These are phyloP conservation scores for Graphiopsis chlorocephala DNA, from an alignment of 2,329 filamentous ascomycete genomes.

Conservation along the genomic window DNA sequence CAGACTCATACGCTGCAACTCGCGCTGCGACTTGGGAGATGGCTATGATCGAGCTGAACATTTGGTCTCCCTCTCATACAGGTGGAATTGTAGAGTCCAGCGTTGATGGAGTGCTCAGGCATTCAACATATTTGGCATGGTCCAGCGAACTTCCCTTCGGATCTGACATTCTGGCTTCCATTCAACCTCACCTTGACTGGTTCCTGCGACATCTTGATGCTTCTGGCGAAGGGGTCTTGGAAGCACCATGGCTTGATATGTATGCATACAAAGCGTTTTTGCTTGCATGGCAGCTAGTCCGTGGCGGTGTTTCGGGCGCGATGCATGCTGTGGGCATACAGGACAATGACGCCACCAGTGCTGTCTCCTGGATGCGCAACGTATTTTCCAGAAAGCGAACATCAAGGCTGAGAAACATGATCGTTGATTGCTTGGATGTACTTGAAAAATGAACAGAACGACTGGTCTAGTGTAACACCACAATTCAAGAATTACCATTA, in stretches of 20 bases:
- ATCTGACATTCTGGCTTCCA: background rate
- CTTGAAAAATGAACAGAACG: background rate
- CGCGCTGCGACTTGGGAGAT: constrained; percentile 15
- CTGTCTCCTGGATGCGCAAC: background rate
- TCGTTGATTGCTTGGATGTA: constrained; percentile 4
- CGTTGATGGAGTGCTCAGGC: constrained; percentile 7
- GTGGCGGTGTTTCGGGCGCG: background rate
- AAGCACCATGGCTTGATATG: constrained; percentile 10
- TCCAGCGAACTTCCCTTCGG: constrained; percentile 6
- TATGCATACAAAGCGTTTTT: constrained; percentile 13
- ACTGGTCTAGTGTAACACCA: background rate
- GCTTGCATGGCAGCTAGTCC: constrained; percentile 11
- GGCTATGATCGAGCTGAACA: constrained; percentile 16
- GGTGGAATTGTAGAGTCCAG: constrained; percentile 7
- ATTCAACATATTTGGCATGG: constrained; percentile 4
- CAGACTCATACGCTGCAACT: background rate
- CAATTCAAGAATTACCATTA: background rate
- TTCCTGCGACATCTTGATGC: constrained; percentile 7
- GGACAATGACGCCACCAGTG: background rate
- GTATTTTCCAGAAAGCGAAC: background rate
- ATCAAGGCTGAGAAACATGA: background rate
- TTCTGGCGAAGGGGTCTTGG: background rate
- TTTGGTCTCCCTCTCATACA: constrained; percentile 16
- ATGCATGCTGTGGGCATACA: constrained; percentile 1
- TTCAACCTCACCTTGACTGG: constrained; percentile 14